Conservation (phyloP, 768 basidiomycete species). For the Phylloporus scabripes region DNA sequence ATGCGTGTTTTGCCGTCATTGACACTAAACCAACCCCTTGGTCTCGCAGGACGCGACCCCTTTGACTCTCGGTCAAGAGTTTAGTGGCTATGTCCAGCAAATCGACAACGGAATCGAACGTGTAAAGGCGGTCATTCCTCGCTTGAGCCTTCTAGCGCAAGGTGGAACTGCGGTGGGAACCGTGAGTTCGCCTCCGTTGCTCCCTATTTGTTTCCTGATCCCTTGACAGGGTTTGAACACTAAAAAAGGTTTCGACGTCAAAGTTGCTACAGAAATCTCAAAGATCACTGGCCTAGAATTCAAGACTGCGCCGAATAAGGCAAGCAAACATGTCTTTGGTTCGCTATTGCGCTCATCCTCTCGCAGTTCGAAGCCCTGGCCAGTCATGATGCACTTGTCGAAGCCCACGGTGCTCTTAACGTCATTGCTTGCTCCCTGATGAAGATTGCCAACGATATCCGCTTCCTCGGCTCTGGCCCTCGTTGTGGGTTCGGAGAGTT, state of each 20-base stretch:
- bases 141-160: conserved; percentile 86
- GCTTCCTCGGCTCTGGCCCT: conserved; percentile 95
- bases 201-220: conserved; percentile 5
- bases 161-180: conserved; percentile 99
- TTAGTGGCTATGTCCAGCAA: conserved; percentile 97
- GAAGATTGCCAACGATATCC: conserved; percentile 99
- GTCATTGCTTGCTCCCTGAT: conserved; percentile 94
- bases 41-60: conserved; percentile 85
- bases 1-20: not conserved
- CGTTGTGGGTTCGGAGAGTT: conserved; percentile 97
- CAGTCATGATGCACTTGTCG: conserved; percentile 96
- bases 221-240: conserved; percentile 84
- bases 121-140: conserved; percentile 73
- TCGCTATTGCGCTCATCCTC: conserved; percentile 4
- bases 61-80: conserved; percentile 96
- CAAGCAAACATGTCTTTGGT: conserved; percentile 22
- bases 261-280: conserved; percentile 87
- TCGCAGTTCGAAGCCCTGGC: conserved; percentile 93
- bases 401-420: conserved; percentile 95
- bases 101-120: conserved; percentile 86
- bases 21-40: not conserved
- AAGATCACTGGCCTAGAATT: conserved; percentile 88
- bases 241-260: conserved; percentile 92
- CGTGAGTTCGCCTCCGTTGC: conserved; percentile 40
- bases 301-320: conserved; percentile 98